phyloP scores from a whole-genome alignment of 2,329 filamentous ascomycete species.

The Macroventuria anomochaeta region DNA sequence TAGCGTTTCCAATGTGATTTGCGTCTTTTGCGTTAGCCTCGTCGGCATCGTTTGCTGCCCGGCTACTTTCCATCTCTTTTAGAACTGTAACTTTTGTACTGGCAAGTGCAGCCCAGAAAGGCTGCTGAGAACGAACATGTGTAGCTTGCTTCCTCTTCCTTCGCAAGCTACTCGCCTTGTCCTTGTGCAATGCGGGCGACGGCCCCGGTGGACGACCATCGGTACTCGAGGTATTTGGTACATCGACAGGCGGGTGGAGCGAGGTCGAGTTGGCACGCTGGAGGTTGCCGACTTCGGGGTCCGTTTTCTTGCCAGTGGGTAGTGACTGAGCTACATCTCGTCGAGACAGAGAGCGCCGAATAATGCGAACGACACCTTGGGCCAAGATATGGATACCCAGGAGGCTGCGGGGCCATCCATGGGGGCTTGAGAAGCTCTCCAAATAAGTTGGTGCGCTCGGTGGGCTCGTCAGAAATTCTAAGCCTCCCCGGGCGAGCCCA shows the following conservation, averaged over 20 bases:
- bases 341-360: conserved; percentile 58
- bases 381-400: conserved; percentile 77
- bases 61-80: conserved; percentile 78
- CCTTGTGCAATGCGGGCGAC: conserved; percentile 61
- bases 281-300: conserved; percentile 65
- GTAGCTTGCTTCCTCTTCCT: conserved; percentile 91
- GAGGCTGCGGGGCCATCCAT: conserved; percentile 71
- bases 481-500: conserved; percentile 50
- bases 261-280: conserved; percentile 44
- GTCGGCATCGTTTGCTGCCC: conserved; percentile 73
- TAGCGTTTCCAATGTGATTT: conserved; percentile 77
- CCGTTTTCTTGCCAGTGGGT: conserved; percentile 52
- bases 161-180: conserved; percentile 71
- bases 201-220: conserved; percentile 59
- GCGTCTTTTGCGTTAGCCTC: conserved; percentile 78
- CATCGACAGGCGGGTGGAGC: conserved; percentile 58
- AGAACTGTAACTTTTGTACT: conserved; percentile 97
- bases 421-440: conserved; percentile 54
- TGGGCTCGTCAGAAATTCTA: conserved; percentile 49
- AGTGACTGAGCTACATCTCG: conserved; percentile 43
- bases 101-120: conserved; percentile 90
- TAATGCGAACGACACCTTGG: conserved; percentile 73
- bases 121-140: conserved; percentile 87
- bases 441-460: conserved; percentile 43
- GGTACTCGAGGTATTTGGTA: conserved; percentile 51